phyloP scores from a whole-genome alignment of 2,329 filamentous ascomycete species.

The Zymoseptoria crescenta region DNA sequence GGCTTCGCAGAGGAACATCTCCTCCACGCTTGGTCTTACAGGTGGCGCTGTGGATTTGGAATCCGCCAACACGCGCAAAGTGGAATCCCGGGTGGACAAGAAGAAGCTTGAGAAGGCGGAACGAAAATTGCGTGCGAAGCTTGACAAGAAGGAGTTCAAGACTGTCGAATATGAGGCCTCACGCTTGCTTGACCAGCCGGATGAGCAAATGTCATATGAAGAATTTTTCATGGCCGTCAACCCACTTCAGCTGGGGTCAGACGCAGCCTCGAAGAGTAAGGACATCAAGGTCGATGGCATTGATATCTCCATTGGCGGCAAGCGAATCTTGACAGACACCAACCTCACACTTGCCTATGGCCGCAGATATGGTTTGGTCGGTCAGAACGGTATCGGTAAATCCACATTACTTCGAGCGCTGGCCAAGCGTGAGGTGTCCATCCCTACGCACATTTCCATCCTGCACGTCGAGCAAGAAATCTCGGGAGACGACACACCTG shows the following conservation, averaged over 20 bases:
- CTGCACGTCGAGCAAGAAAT: conserved; percentile 99
- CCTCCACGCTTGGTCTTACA: conserved; percentile 82
- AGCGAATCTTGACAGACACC: conserved; percentile 84
- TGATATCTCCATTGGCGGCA: conserved; percentile 84
- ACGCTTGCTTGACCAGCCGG: conserved; percentile 72
- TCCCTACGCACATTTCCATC: conserved; percentile 97
- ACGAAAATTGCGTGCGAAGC: conserved; percentile 93
- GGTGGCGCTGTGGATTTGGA: conserved; percentile 83
- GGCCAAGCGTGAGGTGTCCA: conserved; percentile 84
- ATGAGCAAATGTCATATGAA: conserved; percentile 85
- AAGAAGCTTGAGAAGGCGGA: conserved; percentile 99
- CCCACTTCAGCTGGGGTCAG: conserved; percentile 75
- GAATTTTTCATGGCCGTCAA: conserved; percentile 99
- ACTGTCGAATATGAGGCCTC: conserved; percentile 97
- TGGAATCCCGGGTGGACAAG: conserved; percentile 93
- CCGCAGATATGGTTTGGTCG: conserved; percentile 90
- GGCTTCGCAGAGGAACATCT: conserved; percentile 88
- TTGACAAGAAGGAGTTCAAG: conserved; percentile 97
- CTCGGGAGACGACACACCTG: conserved; percentile 87
- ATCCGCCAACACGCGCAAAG: conserved; percentile 83
- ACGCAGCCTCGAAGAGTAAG: conserved; percentile 74
- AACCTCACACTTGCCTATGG: conserved; percentile 85
- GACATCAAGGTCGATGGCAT: conserved; percentile 97
- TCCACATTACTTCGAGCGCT: conserved; percentile 85
- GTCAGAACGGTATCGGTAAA: conserved; percentile 92